Conservation (phyloP, 352 stramenopile species). For the Phytophthora hybrid region DNA sequence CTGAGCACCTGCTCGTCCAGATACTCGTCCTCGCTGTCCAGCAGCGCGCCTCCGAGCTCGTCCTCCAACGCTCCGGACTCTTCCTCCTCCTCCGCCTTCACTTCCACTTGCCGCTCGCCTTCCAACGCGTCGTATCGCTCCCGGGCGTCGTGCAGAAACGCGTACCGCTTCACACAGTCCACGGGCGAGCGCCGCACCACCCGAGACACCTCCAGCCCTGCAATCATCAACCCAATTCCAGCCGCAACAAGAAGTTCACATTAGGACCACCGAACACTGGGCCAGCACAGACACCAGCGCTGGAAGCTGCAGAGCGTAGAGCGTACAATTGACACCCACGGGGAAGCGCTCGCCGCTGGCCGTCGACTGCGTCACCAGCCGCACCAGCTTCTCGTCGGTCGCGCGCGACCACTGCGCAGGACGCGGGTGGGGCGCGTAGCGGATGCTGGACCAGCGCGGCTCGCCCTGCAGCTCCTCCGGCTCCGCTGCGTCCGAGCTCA, state of each 20-base stretch:
- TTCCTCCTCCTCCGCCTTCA: conserved; percentile 14
- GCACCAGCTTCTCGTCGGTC: conserved; percentile 69
- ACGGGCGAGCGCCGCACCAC: conserved; percentile 67
- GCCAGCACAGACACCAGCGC: too few relatives aligned
- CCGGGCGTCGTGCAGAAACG: conserved; percentile 63
- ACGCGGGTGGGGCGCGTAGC: conserved; percentile 39
- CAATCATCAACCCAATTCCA: conserved; percentile 22
- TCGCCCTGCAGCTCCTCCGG: conserved; percentile 69
- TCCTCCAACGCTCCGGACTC: conserved; percentile 12
- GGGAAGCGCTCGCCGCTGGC: conserved; percentile 82
- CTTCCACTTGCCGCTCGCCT: conserved; percentile 28
- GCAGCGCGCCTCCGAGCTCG: conserved; percentile 34
- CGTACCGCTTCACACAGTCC: conserved; percentile 87
- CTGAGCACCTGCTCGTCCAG: conserved; percentile 63
- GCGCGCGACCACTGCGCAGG: conserved; percentile 50
- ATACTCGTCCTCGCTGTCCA: conserved; percentile 45
- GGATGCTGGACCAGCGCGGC: conserved; percentile 74
- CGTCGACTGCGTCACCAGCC: conserved; percentile 72
- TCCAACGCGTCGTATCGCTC: conserved; percentile 42
- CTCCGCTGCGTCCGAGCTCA: conserved; percentile 11
- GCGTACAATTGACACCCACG: conserved; percentile 86
- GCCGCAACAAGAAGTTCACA: conserved; percentile 2
- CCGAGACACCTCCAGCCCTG: conserved; percentile 77
- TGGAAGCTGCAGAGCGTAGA: too few relatives aligned
- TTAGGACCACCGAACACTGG: too few relatives aligned